A percentile compares a stretch with the other conserved stretches of the same genome.
Evolutionary conservation across 148 eudicot genomes (phyloP).

Genomic region (Persicaria maculosa): DNA sequence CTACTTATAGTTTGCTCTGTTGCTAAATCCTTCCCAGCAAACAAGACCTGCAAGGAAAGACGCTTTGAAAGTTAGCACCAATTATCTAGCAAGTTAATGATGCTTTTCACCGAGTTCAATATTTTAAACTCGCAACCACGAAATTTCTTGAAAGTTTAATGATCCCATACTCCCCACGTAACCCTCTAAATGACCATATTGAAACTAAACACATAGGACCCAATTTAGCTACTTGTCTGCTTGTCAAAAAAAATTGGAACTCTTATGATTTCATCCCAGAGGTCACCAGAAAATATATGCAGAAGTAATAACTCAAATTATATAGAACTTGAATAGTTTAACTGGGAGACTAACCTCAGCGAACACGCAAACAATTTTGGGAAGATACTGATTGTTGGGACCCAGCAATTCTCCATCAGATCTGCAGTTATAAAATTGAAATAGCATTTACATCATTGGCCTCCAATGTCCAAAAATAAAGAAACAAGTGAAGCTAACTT

Average conservation of each 20-base stretch:
- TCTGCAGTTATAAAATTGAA: slow-evolving; percentile 36
- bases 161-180: no score
- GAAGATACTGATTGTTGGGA: slow-evolving; percentile 77
- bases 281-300: no score
- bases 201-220: no score
- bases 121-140: not conserved
- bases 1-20: slow-evolving; percentile 81
- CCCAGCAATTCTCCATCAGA: slow-evolving; percentile 82
- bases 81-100: not conserved
- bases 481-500: not conserved
- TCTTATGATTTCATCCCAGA: no score
- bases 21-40: slow-evolving; percentile 88
- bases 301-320: not conserved
- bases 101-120: not conserved
- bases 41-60: slow-evolving; percentile 41
- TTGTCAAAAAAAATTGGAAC: not conserved
- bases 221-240: not conserved
- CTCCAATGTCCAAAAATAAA: not conserved
- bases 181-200: no score
- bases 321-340: not conserved
- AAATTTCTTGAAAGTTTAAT: not conserved
- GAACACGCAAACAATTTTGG: slow-evolving; percentile 78
- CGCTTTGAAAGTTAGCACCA: not conserved
- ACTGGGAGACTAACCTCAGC: slow-evolving; percentile 64
- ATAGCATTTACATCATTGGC: not conserved